Evolutionary conservation across 257 asterid genomes (phyloP), one percentile per base, ranked within the genome.

Genomic region (Solanum infundibuliforme): DNA sequence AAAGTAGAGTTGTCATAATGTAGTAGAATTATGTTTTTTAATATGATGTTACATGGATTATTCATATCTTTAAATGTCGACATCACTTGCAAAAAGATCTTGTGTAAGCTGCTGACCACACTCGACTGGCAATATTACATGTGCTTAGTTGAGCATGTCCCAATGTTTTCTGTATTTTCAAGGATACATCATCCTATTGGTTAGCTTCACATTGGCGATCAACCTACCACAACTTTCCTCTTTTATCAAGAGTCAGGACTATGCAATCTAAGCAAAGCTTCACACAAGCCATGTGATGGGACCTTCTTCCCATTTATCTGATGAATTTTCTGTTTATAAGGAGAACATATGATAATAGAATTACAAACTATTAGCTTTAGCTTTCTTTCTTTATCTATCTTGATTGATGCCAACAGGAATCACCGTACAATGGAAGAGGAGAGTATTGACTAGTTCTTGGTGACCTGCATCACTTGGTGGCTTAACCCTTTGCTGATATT

Each of bases 361-460:
- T 29, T 25, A 16, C 68, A 81, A 27, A 46, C 66, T 81, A 81
- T 27, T 31, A 81, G 69, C 29, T 48, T 48, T 43, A 79, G 66
- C 66, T 79, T 43, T 46, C 39, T 43, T 43, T 41, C 36, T 41
- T 39, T 79, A 13, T 35, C 5, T 75, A 39, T 43, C 85, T 84
- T 89, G 69, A 48, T 3, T 90, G 71, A 48, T 3, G 83, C 65
- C 77, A 62, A 65, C 93, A 95, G 99, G 98, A 96, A 84, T 92
- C 93, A 93, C 95, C 86, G 0, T 94, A 90, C 94, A 94, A 90
- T 87, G 98, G 99, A 86, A 92, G 98, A 89, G 98, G 98, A 90
- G 98, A 94, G 62, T 92, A 62, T 90, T 91, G 91, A 91, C 85
- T 71, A 74, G 89, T 73, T 29, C 79, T 87, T 38, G 73, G 68